phyloP scores from a whole-genome alignment of 768 basidiomycete species.

The Panus rudis region DNA sequence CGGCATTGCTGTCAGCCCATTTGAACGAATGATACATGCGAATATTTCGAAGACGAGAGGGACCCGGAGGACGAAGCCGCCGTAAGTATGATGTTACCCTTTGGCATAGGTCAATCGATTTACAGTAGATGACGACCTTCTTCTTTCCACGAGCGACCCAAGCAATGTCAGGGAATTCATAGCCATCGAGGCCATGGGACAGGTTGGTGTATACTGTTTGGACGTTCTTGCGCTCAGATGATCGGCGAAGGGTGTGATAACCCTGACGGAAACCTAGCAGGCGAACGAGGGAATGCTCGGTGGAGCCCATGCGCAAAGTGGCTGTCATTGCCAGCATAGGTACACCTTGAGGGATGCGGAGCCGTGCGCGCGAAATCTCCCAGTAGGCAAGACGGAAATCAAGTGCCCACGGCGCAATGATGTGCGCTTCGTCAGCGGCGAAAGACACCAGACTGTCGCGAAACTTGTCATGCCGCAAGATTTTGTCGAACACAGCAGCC shows the following conservation, averaged over 20 bases:
- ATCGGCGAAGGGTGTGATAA: not conserved
- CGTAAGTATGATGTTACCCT: slow-evolving; percentile 1
- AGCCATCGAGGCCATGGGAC: not conserved
- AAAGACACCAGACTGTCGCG: not conserved
- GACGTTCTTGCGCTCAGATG: slow-evolving; percentile 1
- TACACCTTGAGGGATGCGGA: not conserved
- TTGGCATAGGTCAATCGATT: not conserved
- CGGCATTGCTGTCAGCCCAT: not conserved
- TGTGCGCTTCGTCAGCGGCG: slow-evolving; percentile 7
- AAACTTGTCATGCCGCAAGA: not conserved
- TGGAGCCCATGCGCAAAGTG: no score
- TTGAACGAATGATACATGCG: slow-evolving; percentile 2
- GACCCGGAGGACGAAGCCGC: not conserved
- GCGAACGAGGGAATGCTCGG: not conserved
- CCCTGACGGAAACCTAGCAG: not conserved
- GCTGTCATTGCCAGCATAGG: slow-evolving; percentile 2
- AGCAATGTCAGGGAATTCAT: not conserved
- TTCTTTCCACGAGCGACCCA: not conserved
- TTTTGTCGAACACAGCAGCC: not conserved
- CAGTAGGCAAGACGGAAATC: slow-evolving; percentile 3
- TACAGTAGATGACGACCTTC: slow-evolving; percentile 3
- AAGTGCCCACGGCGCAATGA: slow-evolving; percentile 1
- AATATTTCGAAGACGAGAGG: not conserved
- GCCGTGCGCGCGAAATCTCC: not conserved
- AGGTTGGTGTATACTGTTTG: not conserved